Base-by-base conservation (phyloP, 768 basidiomycete species). In the Macrolepiota fuliginosa region DNA sequence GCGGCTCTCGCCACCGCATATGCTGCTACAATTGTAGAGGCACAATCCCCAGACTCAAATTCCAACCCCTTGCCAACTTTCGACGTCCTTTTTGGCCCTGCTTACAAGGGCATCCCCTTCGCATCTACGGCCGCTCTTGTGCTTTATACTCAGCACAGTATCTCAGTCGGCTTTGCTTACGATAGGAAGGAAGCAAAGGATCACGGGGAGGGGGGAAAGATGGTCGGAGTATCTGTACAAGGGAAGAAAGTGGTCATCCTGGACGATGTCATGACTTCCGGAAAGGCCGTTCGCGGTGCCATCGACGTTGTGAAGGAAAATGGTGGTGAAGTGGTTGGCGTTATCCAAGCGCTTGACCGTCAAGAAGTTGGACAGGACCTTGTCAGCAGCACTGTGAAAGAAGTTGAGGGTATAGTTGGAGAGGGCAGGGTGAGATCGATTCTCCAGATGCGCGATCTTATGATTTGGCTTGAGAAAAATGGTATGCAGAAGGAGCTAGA, bases 81-180 rank as follows among this genome's bases (percentile, higher is more conserved):
- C 67, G 92, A 96, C 66, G 83, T 98, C 49, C 81, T 98, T 36
- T 97, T 98, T 67, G 96, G 96, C 0, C 96, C 96, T 0, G 96
- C 96, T 2, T 98, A 98, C 79, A 98, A 98, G 77, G 96, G 94
- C 25, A 98, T 98, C 69, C 84, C 95, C 0, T 86, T 99, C 54
- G 96, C 95, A 0, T 90, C 96, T 0, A 83, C 90, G 36, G 92
- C 96, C 2, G 81, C 90, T 2, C 81, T 96, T 19, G 80, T 88
- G 22, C 81, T 99, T 37, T 81, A 88, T 59, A 82, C 88, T 12
- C 79, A 84, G 51, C 80, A 92, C 69, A 74, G 77, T 3, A 79
- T 86, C 45, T 62, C 75, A 36, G 85, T 95, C 29, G 93, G 91
- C 0, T 93, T 92, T 66, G 90, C 91, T 22, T 97, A 95, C 67